These are phyloP conservation scores for Cercis canadensis DNA, from an alignment of 306 rosid species.

Conservation along the genomic window DNA sequence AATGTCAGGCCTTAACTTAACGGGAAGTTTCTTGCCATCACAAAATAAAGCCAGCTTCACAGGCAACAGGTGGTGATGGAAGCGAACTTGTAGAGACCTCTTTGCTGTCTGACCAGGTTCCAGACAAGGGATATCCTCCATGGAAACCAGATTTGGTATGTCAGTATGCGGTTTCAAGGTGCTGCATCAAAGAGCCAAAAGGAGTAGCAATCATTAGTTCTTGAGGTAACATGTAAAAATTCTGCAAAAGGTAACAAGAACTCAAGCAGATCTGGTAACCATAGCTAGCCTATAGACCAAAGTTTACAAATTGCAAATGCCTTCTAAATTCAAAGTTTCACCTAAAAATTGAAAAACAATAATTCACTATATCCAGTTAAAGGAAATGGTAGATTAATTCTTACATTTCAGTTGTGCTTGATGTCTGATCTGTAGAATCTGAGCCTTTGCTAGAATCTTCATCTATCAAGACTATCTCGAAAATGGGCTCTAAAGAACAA, in stretches of 20 bases:
- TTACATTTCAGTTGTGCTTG: constrained; percentile 62
- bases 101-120: constrained; percentile 74
- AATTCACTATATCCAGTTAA: neutral
- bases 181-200: constrained; percentile 59
- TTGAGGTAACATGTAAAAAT: constrained; percentile 26
- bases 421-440: constrained; percentile 56
- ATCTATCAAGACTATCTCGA: constrained; percentile 62
- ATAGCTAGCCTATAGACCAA: constrained; percentile 14
- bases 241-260: constrained; percentile 6
- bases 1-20: constrained; percentile 86
- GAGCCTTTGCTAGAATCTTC: constrained; percentile 64
- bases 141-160: constrained; percentile 54
- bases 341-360: constrained; percentile 1
- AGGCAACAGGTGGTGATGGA: constrained; percentile 96
- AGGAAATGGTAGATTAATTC: constrained; percentile 34
- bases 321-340: constrained; percentile 32
- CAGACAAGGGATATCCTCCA: constrained; percentile 77
- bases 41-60: constrained; percentile 77
- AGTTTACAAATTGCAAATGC: constrained; percentile 24
- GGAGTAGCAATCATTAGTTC: constrained; percentile 35
- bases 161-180: constrained; percentile 48
- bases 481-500: constrained; percentile 74
- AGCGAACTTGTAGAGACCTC: constrained; percentile 70
- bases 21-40: constrained; percentile 70
- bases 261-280: constrained; percentile 16